These are phyloP conservation scores for Encephalitozoon hellem DNA, from an alignment of 371 early-diverging fungal species.

Conservation along the genomic window DNA sequence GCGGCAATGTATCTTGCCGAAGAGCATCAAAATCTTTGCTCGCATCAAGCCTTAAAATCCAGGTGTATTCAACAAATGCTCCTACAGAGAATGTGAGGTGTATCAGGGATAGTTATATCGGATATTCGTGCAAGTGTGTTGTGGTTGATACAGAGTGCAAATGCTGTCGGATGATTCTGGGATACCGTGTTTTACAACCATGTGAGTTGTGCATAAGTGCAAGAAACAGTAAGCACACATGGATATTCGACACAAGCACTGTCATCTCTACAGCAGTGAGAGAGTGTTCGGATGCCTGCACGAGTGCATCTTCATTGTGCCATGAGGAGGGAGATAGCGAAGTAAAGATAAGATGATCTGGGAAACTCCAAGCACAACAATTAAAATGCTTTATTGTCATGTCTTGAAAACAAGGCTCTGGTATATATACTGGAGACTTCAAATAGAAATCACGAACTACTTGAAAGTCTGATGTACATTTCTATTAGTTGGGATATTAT, in stretches of 20 bases:
- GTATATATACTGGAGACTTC: neutral
- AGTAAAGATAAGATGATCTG: neutral
- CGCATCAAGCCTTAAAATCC: constrained; percentile 1
- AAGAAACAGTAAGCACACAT: constrained; percentile 87
- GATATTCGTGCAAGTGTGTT: constrained; percentile 22
- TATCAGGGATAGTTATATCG: neutral
- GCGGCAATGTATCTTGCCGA: neutral
- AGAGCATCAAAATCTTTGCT: constrained; percentile 17
- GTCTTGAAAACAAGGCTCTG: neutral
- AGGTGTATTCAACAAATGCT: constrained; percentile 5
- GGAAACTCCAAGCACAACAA: neutral
- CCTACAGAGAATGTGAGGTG: neutral
- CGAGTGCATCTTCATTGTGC: no score
- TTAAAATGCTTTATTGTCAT: neutral
- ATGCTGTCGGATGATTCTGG: constrained; percentile 72
- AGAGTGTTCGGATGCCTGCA: neutral
- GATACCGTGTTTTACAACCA: constrained; percentile 85
- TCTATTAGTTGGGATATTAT: constrained; percentile 42
- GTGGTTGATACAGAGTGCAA: neutral
- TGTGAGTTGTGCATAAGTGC: constrained; percentile 76
- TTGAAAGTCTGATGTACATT: neutral
- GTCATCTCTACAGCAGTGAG: neutral
- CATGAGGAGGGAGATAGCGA: neutral
- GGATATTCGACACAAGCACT: constrained; percentile 73
- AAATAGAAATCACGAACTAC: neutral